A percentile compares a stretch with the other conserved stretches of the same genome.
Conservation (phyloP, 2,329 filamentous ascomycete species). For the Penicillium sp. region DNA sequence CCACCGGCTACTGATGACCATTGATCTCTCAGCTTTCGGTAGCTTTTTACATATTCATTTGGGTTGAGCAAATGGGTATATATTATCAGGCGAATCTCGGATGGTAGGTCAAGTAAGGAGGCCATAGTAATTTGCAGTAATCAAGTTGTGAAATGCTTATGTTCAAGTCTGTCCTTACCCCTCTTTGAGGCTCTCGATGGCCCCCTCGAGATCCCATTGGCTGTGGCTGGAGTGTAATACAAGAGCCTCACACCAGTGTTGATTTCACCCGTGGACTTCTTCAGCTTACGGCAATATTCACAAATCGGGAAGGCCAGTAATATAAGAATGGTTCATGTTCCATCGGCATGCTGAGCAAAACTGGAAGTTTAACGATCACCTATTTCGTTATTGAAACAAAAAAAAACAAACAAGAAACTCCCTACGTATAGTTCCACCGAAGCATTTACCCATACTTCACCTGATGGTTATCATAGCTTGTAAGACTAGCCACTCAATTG, state of each 20-base stretch:
- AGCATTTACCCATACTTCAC: not conserved
- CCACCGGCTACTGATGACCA: not conserved
- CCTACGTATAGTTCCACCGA: not conserved
- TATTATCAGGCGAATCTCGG: not conserved
- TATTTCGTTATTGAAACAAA: not conserved
- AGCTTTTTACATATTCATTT: conserved; percentile 2
- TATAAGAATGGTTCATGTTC: not conserved
- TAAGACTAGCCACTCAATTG: not conserved
- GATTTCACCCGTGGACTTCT: not conserved
- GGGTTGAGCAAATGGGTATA: not conserved
- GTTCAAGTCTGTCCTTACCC: not conserved
- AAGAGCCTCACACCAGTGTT: not conserved
- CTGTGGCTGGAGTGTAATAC: not conserved
- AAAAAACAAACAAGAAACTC: not conserved
- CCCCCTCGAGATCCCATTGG: not conserved
- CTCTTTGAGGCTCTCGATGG: not conserved
- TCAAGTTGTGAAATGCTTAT: not conserved
- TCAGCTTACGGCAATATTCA: not conserved
- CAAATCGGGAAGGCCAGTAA: not conserved
- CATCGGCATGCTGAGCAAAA: not conserved
- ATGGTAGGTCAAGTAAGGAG: conserved; percentile 1
- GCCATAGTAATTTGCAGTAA: not conserved
- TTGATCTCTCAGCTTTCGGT: not conserved
- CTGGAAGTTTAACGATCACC: not conserved
- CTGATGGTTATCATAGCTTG: not conserved